Base-by-base conservation (phyloP, 2,329 filamentous ascomycete genomes). In the Beauveria asiatica region DNA sequence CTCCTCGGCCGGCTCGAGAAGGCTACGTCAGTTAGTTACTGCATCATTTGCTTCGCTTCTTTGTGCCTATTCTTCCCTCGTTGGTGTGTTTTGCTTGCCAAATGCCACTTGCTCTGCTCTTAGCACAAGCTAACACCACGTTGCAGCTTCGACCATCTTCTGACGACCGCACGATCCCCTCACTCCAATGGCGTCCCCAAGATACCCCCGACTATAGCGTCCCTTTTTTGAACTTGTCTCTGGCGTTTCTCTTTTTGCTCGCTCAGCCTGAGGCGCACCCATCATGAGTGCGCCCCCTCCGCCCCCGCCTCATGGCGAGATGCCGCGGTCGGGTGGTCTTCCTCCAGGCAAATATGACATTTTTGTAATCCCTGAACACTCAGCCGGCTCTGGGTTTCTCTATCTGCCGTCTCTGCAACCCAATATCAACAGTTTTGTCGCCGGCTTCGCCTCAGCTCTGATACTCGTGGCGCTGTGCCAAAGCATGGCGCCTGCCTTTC, bases 291-390 rank as follows among this genome's bases (percentile, higher is more conserved):
- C 74, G 64, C 88, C 88, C 64, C 92, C 92, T 65, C 91, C 90
- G 66, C 90, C 89, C 65, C 92, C 92, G 70, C 91, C 90, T 64
- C 92, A 96, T 76, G 91, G 92, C 74, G 81, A 85, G 70, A 87
- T 85, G 66, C 89, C 90, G 54, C 87, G 87, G 72, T 80, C 83
- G 42, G 73, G 79, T 17, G 88, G 89, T 60, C 78, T 97, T 52
- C 93, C 93, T 3, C 82, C 89, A 1, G 92, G 93, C 59, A 95
- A 94, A 71, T 97, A 96, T 75, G 93, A 97, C 77, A 96, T 97
- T 70, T 97, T 97, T 77, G 88, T 97, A 72, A 92, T 97, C 69
- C 93, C 93, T 8, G 90, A 92, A 51, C 92, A 96, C 73, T 93
- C 92, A 11, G 83, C 92, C 7, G 93, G 93, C 57, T 85, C 86